These are phyloP conservation scores for Tarenaya hassleriana DNA, from an alignment of 345 rosid species.

Conservation along the genomic window DNA sequence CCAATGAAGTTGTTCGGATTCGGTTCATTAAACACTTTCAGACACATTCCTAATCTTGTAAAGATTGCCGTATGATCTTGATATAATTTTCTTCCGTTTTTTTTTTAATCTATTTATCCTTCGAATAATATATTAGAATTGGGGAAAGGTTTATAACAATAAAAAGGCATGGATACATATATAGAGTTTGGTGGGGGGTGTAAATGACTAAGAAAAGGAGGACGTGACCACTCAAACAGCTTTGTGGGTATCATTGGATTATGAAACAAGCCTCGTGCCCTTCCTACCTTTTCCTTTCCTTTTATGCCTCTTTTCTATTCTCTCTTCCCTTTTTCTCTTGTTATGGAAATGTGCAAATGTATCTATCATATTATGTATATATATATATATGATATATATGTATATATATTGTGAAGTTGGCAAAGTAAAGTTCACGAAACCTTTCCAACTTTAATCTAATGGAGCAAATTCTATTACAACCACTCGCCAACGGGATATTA, in stretches of 20 bases:
- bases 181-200: background rate
- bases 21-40: no score
- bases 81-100: no score
- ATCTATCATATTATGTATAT: no score
- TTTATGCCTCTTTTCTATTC: constrained; percentile 20
- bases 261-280: constrained; percentile 38
- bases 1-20: no score
- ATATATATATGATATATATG: background rate
- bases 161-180: no score
- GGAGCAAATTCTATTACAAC: constrained; percentile 24
- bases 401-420: constrained; percentile 14
- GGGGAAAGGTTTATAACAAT: no score
- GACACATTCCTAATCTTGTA: no score
- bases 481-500: constrained; percentile 29
- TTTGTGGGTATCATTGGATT: constrained; percentile 27
- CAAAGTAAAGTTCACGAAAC: constrained; percentile 33
- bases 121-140: no score
- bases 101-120: no score
- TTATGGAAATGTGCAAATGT: no score
- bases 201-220: constrained; percentile 12
- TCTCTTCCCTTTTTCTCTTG: constrained; percentile 15
- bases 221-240: constrained; percentile 28
- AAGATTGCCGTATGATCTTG: no score
- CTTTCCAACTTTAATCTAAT: constrained; percentile 30
- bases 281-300: constrained; percentile 27